A percentile compares a stretch with the other conserved stretches of the same genome.
Conservation (phyloP, 2,329 filamentous ascomycete genomes). For the Calonectria montana region DNA sequence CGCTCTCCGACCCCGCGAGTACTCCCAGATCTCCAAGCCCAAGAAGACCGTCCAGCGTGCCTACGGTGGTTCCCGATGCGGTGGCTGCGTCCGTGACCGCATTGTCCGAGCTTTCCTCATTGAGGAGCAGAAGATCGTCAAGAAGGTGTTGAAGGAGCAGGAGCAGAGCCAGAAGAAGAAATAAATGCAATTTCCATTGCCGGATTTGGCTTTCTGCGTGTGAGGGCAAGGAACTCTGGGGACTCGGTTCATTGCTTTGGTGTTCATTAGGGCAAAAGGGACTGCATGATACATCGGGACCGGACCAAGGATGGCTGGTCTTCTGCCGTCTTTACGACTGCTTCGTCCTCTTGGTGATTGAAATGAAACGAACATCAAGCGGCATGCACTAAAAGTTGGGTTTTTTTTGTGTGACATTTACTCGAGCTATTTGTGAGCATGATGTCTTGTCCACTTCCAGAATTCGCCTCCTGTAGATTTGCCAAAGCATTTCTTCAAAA, state of each 20-base stretch:
- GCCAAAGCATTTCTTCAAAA: constrained; percentile 1
- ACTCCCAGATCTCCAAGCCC: constrained; percentile 95
- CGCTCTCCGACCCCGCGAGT: constrained; percentile 97
- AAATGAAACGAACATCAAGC: constrained; percentile 58
- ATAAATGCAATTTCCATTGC: constrained; percentile 62
- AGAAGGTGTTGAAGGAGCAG: constrained; percentile 99
- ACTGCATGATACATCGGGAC: constrained; percentile 60
- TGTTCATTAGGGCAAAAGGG: constrained; percentile 64
- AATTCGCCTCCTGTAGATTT: not conserved
- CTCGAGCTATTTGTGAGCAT: constrained; percentile 10
- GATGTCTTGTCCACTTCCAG: not conserved
- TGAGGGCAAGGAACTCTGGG: constrained; percentile 50
- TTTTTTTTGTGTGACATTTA: constrained; percentile 35
- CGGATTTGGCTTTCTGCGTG: constrained; percentile 49
- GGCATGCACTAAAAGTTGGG: constrained; percentile 38
- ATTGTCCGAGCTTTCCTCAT: constrained; percentile 99
- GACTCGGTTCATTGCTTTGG: constrained; percentile 63
- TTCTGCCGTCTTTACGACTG: constrained; percentile 59
- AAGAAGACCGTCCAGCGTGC: constrained; percentile 99
- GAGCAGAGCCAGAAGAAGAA: constrained; percentile 78
- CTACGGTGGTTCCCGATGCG: constrained; percentile 98
- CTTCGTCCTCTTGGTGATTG: constrained; percentile 58
- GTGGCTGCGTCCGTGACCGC: constrained; percentile 97
- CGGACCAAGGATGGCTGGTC: constrained; percentile 53
- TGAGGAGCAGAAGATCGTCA: constrained; percentile 99